Base-by-base conservation (phyloP, 345 rosid genomes). In the Gossypium mustelinum region DNA sequence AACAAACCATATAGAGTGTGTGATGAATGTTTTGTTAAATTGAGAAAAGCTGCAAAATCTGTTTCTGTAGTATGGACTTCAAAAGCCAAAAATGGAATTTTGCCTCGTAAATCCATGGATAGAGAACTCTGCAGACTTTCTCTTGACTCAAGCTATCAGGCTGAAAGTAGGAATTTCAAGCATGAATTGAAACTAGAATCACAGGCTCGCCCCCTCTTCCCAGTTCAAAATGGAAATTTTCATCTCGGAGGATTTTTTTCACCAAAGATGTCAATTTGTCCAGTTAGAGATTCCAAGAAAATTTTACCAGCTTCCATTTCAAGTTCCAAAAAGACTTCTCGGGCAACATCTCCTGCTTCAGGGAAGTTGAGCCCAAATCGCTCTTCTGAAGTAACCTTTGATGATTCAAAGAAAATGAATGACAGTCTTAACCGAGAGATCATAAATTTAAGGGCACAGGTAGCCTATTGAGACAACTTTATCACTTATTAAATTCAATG, bases 1-100 rank as follows among this genome's bases (percentile, higher is more conserved):
- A 88, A 75, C 87, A 94, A 90, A 82, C 93, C 96, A 3, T 89
- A 90, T 80, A 85, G 97, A 51, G 97, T 92, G 54, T 94, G 98
- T 76, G 94, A 88, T 68, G 97, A 88, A 72, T 94, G 98, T 81
- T 90, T 84, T 27, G 63, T 81, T 63, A 92, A 90, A 82, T 86
- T 92, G 59, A 89, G 79, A 82, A 90, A 83, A 74, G 56, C 77
- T 27, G 74, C 78, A 18, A 90, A 88, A 67, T 79, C 86, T 52
- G 75, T 78, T 82, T 72, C 82, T 51, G 70, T 77, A 76, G 50
- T 70, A 11, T 84, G 80, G 43, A 76, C 69, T 73, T 78, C 92
- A 43, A 84, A 73, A 72, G 50, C 79, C 55, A 84, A 81, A 85
- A 81, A 72, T 81, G 79, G 82, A 81, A 81, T 18, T 58, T 7